Percentiles rank a stretch among this genome's conserved stretches.
Evolutionary conservation across 78 protist genomes (phyloP).

Genomic region (Dictyostelium intermedium): DNA sequence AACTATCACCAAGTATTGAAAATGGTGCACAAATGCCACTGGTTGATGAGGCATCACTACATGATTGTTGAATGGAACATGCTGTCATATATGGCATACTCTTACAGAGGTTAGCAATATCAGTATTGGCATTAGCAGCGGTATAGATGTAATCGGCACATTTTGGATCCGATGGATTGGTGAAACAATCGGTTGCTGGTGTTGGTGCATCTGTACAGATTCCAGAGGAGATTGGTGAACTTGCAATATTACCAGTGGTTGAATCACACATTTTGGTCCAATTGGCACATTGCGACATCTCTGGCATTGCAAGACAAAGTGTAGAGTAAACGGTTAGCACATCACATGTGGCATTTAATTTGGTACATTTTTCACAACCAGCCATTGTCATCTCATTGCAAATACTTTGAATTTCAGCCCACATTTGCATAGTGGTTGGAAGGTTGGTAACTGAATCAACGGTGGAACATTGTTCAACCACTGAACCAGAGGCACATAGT

Average conservation of each 20-base stretch:
- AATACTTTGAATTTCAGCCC: not conserved
- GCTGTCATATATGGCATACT: constrained; percentile 45
- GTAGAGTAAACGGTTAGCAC: constrained; percentile 21
- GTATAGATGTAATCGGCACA: constrained; percentile 28
- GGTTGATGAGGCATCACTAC: not conserved
- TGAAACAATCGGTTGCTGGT: not conserved
- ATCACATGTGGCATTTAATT: not conserved
- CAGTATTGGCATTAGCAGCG: not conserved
- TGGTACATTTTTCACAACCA: constrained; percentile 15
- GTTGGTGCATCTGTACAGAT: not conserved
- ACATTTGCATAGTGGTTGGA: not conserved
- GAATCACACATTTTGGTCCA: constrained; percentile 13
- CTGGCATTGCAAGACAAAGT: constrained; percentile 59
- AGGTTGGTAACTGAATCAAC: not conserved
- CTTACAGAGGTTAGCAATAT: constrained; percentile 24
- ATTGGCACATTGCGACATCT: constrained; percentile 27
- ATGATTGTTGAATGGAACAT: constrained; percentile 9
- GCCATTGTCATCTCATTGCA: constrained; percentile 54
- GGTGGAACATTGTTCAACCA: not conserved
- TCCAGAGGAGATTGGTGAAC: not conserved
- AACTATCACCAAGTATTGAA: constrained; percentile 31
- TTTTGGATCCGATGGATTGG: not conserved
- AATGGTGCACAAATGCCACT: constrained; percentile 46
- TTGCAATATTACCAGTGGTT: not conserved
- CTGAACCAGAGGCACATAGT: constrained; percentile 12